Conservation (phyloP, 768 basidiomycete species). For the Lentinula sp. region DNA sequence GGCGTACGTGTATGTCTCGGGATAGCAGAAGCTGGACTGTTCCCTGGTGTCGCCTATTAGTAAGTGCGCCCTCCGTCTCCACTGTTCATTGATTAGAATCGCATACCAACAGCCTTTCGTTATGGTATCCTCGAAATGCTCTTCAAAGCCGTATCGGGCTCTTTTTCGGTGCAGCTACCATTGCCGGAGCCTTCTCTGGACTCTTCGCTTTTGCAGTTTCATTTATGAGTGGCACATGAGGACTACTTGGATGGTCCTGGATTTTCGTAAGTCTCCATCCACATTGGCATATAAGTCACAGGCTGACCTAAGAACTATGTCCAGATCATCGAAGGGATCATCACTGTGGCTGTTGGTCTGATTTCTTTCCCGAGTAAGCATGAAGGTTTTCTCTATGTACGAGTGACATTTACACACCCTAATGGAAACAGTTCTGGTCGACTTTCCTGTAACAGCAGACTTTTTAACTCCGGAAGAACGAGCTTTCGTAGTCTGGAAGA, state of each 20-base stretch:
- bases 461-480: conserved; percentile 61
- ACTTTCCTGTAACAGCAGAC: conserved; percentile 51
- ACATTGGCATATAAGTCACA: neutral
- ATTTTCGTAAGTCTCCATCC: conserved; percentile 43
- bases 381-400: no score
- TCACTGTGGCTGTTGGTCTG: conserved; percentile 51
- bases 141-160: conserved; percentile 55
- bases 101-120: conserved; percentile 37
- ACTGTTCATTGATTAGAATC: neutral
- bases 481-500: conserved; percentile 45
- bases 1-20: conserved; percentile 56
- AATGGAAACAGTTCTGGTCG: conserved; percentile 42
- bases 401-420: neutral
- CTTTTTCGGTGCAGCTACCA: conserved; percentile 61
- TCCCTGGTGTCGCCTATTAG: conserved; percentile 75
- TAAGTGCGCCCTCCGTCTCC: conserved; percentile 19
- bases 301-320: neutral
- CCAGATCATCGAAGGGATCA: conserved; percentile 59
- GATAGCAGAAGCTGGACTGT: conserved; percentile 63
- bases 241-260: conserved; percentile 59
- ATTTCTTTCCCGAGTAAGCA: conserved; percentile 43
- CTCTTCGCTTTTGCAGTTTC: conserved; percentile 50
- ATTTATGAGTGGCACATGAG: conserved; percentile 41
- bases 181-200: conserved; percentile 61
- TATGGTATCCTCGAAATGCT: conserved; percentile 65